A percentile compares a stretch with the other conserved stretches of the same genome.
Evolutionary conservation across 495 filamentous ascomycete species (phyloP).

Genomic region (Chaetomidium leptoderma): DNA sequence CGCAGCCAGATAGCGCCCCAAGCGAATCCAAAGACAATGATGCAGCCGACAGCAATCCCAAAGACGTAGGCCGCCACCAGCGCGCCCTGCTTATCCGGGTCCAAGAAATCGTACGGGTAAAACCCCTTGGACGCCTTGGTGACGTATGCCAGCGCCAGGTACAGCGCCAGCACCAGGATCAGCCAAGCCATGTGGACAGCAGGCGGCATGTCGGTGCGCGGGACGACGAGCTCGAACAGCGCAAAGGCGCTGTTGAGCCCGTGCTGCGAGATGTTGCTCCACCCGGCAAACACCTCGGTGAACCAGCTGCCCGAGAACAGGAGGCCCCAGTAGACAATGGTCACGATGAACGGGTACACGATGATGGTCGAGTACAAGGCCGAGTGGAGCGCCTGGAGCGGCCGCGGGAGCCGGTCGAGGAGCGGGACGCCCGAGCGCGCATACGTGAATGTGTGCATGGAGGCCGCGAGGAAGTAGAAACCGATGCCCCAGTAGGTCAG

Average conservation of each 20-base stretch:
- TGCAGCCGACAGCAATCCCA: conserved; percentile 59
- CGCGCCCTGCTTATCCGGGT: conserved; percentile 46
- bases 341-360: conserved; percentile 66
- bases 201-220: conserved; percentile 56
- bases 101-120: conserved; percentile 72
- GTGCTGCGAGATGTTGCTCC: conserved; percentile 74
- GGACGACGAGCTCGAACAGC: conserved; percentile 64
- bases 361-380: conserved; percentile 63
- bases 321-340: conserved; percentile 58
- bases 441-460: conserved; percentile 65
- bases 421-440: conserved; percentile 50
- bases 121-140: conserved; percentile 63
- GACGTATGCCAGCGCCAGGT: conserved; percentile 70
- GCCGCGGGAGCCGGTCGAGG: conserved; percentile 56
- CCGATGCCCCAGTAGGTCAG: conserved; percentile 73
- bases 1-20: conserved; percentile 45
- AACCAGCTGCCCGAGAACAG: conserved; percentile 55
- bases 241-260: conserved; percentile 67
- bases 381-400: conserved; percentile 60
- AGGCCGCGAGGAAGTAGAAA: conserved; percentile 67
- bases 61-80: conserved; percentile 54
- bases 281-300: conserved; percentile 46
- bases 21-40: conserved; percentile 59
- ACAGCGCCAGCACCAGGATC: conserved; percentile 60
- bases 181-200: conserved; percentile 55